Conservation (phyloP, 257 asterid species). For the Parsonsia alboflavescens region DNA sequence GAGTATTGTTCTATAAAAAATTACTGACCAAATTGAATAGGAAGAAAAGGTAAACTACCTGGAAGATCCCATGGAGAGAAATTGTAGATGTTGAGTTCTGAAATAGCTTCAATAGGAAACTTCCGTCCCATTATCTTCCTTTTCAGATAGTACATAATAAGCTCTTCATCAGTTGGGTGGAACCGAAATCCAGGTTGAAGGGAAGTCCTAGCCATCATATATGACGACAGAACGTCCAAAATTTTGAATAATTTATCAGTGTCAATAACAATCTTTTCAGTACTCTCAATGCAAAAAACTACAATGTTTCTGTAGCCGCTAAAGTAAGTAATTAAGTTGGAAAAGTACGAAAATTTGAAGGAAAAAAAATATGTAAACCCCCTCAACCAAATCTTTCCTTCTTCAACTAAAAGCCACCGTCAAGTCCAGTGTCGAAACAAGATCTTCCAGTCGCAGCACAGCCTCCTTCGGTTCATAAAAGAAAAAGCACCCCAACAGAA, state of each 20-base stretch:
- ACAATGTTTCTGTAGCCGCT: not conserved
- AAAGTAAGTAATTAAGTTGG: not conserved
- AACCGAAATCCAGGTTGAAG: conserved; percentile 91
- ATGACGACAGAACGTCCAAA: conserved; percentile 15
- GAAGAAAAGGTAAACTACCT: conserved; percentile 33
- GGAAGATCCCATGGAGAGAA: conserved; percentile 93
- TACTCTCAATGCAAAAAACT: conserved; percentile 13
- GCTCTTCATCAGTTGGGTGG: conserved; percentile 82
- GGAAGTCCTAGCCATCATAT: conserved; percentile 31
- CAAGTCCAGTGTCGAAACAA: conserved; percentile 91
- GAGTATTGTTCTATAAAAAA: no score
- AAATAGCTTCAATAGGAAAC: conserved; percentile 54
- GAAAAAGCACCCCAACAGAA: conserved; percentile 59
- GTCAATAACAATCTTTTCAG: conserved; percentile 11
- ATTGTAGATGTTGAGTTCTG: conserved; percentile 74
- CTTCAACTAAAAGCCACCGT: conserved; percentile 21
- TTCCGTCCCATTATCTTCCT: conserved; percentile 63
- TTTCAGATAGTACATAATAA: conserved; percentile 73
- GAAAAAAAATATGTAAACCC: conserved; percentile 17
- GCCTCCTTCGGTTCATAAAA: conserved; percentile 70
- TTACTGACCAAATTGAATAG: not conserved
- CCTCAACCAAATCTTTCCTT: conserved; percentile 14
- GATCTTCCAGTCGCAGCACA: conserved; percentile 56
- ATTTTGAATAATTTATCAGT: conserved; percentile 17
- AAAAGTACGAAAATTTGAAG: not conserved